These are phyloP conservation scores for Candida caryicola DNA, from an alignment of 805 yeast genomes.

Conservation along the genomic window DNA sequence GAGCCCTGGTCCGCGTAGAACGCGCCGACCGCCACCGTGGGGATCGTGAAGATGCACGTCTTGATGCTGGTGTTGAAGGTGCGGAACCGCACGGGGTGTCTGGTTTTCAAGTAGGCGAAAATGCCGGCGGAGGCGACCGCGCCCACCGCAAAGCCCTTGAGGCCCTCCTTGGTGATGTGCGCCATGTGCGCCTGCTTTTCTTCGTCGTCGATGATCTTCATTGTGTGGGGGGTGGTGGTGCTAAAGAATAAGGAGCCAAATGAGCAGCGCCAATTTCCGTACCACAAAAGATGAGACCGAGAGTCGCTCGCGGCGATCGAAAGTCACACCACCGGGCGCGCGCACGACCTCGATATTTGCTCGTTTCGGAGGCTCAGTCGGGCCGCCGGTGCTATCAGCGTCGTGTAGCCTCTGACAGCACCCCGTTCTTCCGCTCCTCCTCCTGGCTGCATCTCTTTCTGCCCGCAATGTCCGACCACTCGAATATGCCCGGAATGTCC, in stretches of 20 bases:
- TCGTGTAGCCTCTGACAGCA: too few species aligned
- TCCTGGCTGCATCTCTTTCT: too few species aligned
- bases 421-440: too few species aligned
- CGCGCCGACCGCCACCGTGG: constrained; percentile 36
- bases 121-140: constrained; percentile 29
- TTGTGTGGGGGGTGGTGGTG: too few species aligned
- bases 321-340: too few species aligned
- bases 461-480: constrained; percentile 14
- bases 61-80: constrained; percentile 38
- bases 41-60: constrained; percentile 37
- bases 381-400: too few species aligned
- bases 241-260: too few species aligned
- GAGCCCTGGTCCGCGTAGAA: constrained; percentile 47
- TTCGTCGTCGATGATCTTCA: constrained; percentile 38
- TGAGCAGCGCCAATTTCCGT: too few species aligned
- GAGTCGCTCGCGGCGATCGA: too few species aligned
- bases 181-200: constrained; percentile 41
- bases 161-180: constrained; percentile 34
- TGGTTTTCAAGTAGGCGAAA: constrained; percentile 29
- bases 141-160: constrained; percentile 39
- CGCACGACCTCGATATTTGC: too few species aligned
- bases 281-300: too few species aligned
- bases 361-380: too few species aligned
- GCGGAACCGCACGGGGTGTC: constrained; percentile 32
- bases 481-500: constrained; percentile 13